Conservation (phyloP, 495 filamentous ascomycete genomes). For the Podospora comata region DNA sequence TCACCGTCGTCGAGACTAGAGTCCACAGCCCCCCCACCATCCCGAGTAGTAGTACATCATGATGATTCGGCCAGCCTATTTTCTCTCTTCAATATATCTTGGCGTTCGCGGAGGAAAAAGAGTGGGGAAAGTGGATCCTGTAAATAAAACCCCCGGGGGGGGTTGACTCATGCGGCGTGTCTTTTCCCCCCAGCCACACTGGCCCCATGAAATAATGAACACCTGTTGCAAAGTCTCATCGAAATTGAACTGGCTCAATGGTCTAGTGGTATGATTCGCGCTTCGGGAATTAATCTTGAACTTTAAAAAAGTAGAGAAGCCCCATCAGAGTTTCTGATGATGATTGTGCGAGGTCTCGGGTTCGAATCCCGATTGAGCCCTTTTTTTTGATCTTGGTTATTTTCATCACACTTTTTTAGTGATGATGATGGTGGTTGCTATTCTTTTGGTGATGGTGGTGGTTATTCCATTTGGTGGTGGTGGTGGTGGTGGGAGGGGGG, state of each 20-base stretch:
- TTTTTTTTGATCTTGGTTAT: neutral
- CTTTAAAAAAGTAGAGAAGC: neutral
- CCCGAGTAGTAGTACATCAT: no score
- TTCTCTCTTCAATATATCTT: neutral
- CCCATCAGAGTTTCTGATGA: neutral
- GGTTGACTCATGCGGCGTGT: neutral
- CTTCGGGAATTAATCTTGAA: neutral
- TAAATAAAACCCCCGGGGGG: neutral
- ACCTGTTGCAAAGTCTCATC: neutral
- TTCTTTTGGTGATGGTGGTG: no score
- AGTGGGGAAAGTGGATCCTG: neutral
- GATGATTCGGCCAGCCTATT: neutral
- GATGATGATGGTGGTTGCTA: no score
- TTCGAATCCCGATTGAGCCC: constrained; percentile 3
- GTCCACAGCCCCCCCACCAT: neutral
- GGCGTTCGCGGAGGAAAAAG: no score
- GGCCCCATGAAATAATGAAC: neutral
- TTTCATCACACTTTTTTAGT: no score
- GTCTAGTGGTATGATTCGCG: constrained; percentile 8
- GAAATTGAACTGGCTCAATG: neutral
- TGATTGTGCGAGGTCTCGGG: constrained; percentile 4
- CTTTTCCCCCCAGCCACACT: neutral
- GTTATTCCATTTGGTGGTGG: no score
- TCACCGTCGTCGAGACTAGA: neutral
- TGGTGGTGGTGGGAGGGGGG: no score